Base-by-base conservation (phyloP, 2,329 filamentous ascomycete species). In the Fusarium annulatum region DNA sequence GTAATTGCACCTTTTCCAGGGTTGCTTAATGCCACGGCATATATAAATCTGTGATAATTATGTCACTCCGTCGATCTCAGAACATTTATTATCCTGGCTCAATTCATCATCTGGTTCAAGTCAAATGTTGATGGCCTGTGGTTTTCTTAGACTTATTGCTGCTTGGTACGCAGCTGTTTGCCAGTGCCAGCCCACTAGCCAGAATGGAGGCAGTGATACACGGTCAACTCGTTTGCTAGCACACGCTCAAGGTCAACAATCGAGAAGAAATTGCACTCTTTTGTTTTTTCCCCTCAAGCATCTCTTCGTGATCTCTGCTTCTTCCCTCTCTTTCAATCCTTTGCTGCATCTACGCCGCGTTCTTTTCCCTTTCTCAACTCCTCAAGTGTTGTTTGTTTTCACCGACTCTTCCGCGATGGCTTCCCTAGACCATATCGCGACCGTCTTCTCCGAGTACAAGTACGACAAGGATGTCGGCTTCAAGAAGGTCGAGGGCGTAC, bases 101-200 rank as follows among this genome's bases (percentile, higher is more conserved):
- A 48, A 3, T 15, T 4, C 19, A 48, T 15, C 19, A 10, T 2
- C 26, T 10, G 45, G 6, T 10, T 21, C 0, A 48, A 21, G 0
- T 11, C 19, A 0, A 28, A 5, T 28, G 1, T 8, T 21, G 0
- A 10, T 23, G 23, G 23, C 12, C 9, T 5, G 26, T 28, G 19
- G 6, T 5, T 28, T 28, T 21, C 26, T 21, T 0, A 0, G 12
- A 3, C 8, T 5, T 8, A 0, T 21, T 21, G 1, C 26, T 16
- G 0, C 2, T 1, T 8, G 18, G 26, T 28, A 0, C 4, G 19
- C 19, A 36, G n/a, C n/a, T 52, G 26, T 26, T 26, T 26, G 33
- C 33, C 49, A 52, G 33, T 21, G 49, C 16, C 18, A 52, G 16
- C 33, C 12, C 1, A 3, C 9, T 0, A 21, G n/a, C 6, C 6